Evolutionary conservation across 148 eudicot species (phyloP).

Genomic region (Camellia sinensis): DNA sequence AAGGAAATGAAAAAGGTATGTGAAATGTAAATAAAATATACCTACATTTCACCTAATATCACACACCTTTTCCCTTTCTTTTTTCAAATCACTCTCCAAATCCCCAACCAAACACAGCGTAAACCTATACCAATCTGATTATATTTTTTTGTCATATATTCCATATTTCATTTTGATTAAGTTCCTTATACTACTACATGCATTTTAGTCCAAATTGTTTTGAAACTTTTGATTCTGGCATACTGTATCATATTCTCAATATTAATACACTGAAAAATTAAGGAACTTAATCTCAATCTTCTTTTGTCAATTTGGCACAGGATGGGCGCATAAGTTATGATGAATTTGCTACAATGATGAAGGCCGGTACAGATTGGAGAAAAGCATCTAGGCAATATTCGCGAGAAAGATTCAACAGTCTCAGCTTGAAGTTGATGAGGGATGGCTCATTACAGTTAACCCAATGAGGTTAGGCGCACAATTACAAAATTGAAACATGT

Average conservation of each 20-base stretch:
- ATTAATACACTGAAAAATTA: not conserved
- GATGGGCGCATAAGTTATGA: slow-evolving; percentile 83
- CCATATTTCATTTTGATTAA: not conserved
- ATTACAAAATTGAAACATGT: not conserved
- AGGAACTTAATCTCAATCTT: not conserved
- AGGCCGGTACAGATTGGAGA: slow-evolving; percentile 88
- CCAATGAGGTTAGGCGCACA: slow-evolving; percentile 38
- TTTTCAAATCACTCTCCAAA: no score
- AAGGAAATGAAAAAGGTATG: no score
- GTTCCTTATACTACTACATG: not conserved
- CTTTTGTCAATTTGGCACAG: slow-evolving; percentile 24
- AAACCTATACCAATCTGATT: not conserved
- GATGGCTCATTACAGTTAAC: slow-evolving; percentile 48
- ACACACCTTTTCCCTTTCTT: no score
- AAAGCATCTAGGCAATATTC: slow-evolving; percentile 85
- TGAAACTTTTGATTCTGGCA: not conserved
- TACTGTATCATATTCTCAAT: not conserved
- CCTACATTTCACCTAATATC: no score
- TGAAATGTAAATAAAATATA: no score
- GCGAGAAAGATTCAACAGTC: slow-evolving; percentile 70
- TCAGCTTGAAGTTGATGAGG: slow-evolving; percentile 63
- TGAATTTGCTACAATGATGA: slow-evolving; percentile 81
- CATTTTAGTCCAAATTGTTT: not conserved
- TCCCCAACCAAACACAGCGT: no score
- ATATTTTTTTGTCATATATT: not conserved